phyloP scores from a whole-genome alignment of 148 eudicot species.

The Oxyria digyna region DNA sequence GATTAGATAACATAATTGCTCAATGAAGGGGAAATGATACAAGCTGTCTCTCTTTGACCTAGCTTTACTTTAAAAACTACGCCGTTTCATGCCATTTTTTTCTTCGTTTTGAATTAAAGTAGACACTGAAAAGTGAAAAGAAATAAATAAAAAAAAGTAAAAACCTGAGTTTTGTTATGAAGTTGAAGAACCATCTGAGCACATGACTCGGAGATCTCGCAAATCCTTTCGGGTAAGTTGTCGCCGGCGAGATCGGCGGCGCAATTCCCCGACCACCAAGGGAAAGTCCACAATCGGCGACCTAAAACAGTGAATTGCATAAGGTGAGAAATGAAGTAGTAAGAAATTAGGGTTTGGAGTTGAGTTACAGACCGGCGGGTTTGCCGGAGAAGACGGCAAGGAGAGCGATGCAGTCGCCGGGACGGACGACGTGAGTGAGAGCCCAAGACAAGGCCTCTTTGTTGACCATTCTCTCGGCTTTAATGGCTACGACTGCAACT shows the following conservation, averaged over 20 bases:
- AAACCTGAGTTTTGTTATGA: constrained; percentile 56
- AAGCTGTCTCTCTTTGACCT: constrained; percentile 5
- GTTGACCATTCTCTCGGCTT: constrained; percentile 55
- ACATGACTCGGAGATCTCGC: constrained; percentile 72
- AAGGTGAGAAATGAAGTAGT: background rate
- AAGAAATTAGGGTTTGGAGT: background rate
- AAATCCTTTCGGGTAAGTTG: constrained; percentile 44
- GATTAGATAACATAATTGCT: background rate
- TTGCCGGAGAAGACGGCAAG: constrained; percentile 53
- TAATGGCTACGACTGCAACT: constrained; percentile 63
- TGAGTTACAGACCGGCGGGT: constrained; percentile 16
- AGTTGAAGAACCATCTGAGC: constrained; percentile 76
- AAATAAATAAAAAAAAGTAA: background rate
- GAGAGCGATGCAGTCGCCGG: constrained; percentile 62
- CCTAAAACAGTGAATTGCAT: constrained; percentile 16
- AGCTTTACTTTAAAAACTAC: background rate
- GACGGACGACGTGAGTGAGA: constrained; percentile 59
- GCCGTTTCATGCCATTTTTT: background rate
- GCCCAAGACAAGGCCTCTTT: constrained; percentile 75
- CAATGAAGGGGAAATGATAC: background rate
- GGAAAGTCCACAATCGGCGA: constrained; percentile 54
- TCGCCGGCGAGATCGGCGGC: constrained; percentile 22
- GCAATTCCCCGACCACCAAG: constrained; percentile 34
- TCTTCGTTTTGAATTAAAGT: constrained; percentile 7
- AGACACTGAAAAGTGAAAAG: background rate